Evolutionary conservation across 192 early-diverging fungal genomes (phyloP).

Genomic region (Spizellomyces sp.): DNA sequence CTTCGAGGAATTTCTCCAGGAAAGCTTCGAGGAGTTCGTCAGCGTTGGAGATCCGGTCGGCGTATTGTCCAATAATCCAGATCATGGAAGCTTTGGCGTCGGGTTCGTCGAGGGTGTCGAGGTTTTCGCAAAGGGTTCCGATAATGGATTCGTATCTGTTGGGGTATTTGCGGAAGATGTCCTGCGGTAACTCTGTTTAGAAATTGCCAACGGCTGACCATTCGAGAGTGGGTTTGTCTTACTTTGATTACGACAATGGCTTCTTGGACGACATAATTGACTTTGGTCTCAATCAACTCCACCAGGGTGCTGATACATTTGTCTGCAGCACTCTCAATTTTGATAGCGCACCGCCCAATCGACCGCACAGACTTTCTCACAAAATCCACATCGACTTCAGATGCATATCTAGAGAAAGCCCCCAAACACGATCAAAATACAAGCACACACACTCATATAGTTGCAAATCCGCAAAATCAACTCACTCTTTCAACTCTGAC

Average conservation of each 20-base stretch:
- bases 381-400: conserved; percentile 98
- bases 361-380: conserved; percentile 94
- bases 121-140: conserved; percentile 88
- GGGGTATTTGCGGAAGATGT: conserved; percentile 98
- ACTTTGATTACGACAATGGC: conserved; percentile 95
- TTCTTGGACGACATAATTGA: conserved; percentile 98
- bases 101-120: conserved; percentile 95
- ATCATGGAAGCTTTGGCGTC: conserved; percentile 99
- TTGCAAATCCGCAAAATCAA: neutral
- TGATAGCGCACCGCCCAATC: conserved; percentile 96
- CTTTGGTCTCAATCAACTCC: conserved; percentile 93
- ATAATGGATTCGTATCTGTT: conserved; percentile 96
- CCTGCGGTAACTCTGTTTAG: conserved; percentile 44
- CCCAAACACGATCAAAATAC: neutral
- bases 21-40: conserved; percentile 87
- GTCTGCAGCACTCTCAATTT: conserved; percentile 87
- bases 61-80: conserved; percentile 99
- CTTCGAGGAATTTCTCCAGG: conserved; percentile 87
- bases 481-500: conserved; percentile 85
- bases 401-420: conserved; percentile 65
- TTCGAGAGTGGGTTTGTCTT: conserved; percentile 1
- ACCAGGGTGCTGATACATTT: conserved; percentile 84
- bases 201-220: neutral
- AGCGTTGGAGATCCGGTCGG: conserved; percentile 95
- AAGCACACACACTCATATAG: neutral